Base-by-base conservation (phyloP, 1,139 yeast species). In the Blastobotrys aristatus region DNA sequence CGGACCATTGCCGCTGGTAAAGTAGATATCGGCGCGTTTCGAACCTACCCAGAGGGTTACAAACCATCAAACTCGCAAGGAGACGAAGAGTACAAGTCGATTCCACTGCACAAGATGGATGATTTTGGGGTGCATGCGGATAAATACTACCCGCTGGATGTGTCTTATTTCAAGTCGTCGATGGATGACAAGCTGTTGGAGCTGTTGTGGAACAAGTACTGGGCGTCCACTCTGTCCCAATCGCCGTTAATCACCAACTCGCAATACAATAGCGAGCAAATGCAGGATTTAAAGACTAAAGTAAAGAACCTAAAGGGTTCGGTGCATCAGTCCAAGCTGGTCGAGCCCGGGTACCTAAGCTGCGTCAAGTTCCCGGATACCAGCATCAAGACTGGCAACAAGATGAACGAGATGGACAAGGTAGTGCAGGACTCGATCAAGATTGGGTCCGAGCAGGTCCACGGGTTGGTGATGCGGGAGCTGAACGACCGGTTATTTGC, bases 1-100 rank as follows among this genome's bases (percentile, higher is more conserved):
- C 78, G 82, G 57, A 83, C 95, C 0, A 62, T 72, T 4, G 69
- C 76, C 14, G 80, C 82, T 39, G 85, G 85, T 0, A 75, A 73
- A 52, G 83, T 89, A 18, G 95, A 87, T 45, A 84, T 92, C 50
- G 97, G 97, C 0, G 97, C 97, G 0, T 92, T 90, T 61, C 69
- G 97, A 61, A 88, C 97, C 0, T 80, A 73, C 56, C 83, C 88
- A 0, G 77, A 74, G 35, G 72, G 69, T 10, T 61, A 63, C 46
- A 55, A 55, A 22, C 61, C 63, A 8, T 6, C 24, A 3, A 6
- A n/a, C 13, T 30, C 40, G n/a, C 43, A 21, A 21, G 48, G 40
- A 16, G 42, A 43, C 29, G 48, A 42, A 16, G 42, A 43, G 29
- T 55, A 57, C 26, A 60, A 61, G 47, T 58, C 63, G 31, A 61